A percentile compares a stretch with the other conserved stretches of the same genome.
These are phyloP conservation scores for Violaceomyces palustris DNA, from an alignment of 1,284 basidiomycete genomes.

Conservation along the genomic window DNA sequence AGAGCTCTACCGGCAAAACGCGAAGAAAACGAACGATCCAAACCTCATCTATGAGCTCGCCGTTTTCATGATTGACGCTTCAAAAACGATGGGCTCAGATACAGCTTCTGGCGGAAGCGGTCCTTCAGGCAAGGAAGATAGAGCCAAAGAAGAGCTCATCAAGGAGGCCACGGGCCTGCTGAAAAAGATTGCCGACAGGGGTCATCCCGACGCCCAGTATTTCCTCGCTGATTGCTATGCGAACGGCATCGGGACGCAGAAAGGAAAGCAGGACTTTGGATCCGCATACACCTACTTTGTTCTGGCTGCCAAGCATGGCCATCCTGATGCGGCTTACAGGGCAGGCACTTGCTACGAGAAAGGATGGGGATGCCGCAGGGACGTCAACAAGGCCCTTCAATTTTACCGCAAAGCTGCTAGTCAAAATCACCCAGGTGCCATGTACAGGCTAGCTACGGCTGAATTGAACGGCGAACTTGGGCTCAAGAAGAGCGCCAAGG, in stretches of 20 bases:
- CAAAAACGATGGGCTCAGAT: constrained; percentile 45
- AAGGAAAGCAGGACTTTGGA: constrained; percentile 87
- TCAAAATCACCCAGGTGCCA: constrained; percentile 83
- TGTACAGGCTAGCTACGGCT: constrained; percentile 92
- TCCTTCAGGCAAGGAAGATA: constrained; percentile 19
- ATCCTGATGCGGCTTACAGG: constrained; percentile 90
- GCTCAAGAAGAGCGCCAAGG: constrained; percentile 77
- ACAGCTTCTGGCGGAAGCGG: constrained; percentile 12
- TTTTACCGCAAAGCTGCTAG: constrained; percentile 89
- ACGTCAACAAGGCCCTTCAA: constrained; percentile 82
- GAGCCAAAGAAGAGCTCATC: constrained; percentile 63
- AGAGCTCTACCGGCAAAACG: constrained; percentile 92
- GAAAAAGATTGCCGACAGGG: constrained; percentile 84
- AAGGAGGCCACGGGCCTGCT: constrained; percentile 82
- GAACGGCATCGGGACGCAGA: constrained; percentile 84
- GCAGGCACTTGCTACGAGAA: constrained; percentile 98
- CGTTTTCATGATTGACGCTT: constrained; percentile 94
- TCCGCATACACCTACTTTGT: constrained; percentile 92
- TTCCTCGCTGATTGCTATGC: constrained; percentile 96
- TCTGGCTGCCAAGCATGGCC: constrained; percentile 95
- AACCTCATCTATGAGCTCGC: constrained; percentile 97
- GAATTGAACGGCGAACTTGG: constrained; percentile 94
- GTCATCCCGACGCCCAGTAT: constrained; percentile 90
- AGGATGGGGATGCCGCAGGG: constrained; percentile 93
- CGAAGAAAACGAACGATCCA: constrained; percentile 97